Base-by-base conservation (phyloP, 2,329 filamentous ascomycete species). In the Pleurostoma richardsiae region DNA sequence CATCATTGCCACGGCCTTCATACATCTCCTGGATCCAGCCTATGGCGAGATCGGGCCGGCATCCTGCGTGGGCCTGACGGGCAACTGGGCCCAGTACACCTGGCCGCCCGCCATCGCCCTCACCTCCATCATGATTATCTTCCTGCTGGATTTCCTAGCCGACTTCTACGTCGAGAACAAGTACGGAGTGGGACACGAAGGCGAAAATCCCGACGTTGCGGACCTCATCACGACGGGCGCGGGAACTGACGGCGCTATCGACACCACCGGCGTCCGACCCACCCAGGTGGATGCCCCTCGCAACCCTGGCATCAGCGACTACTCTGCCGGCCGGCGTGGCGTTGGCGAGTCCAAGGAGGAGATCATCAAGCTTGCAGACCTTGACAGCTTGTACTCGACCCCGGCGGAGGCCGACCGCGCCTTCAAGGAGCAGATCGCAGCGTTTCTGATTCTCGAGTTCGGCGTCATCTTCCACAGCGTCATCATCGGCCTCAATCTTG, bases 1-100 rank as follows among this genome's bases (percentile, higher is more conserved):
- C 47, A 90, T 90, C 55, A 74, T 90, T 48, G 84, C 86, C 1
- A 90, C 86, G 1, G 85, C 86, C 2, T 90, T 90, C 60, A 87
- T 90, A 50, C 86, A 90, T 70, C 55, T 73, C 57, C 28, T 66
- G 28, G 61, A 59, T 27, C 62, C 63, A 3, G 61, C 63, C 3
- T 56, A 56, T 48, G 48, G 44, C 2, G 49, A 47, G 51, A 65
- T 67, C 40, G 67, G 67, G 3, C 66, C 67, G 0, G 54, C 53
- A 1, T 63, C 63, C 5, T 71, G 68, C 45, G 65, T 70, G 5
- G 68, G 67, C 30, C 53, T 77, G 65, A 79, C 76, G 0, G 74
- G 71, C 1, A 64, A 67, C 40, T 80, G 77, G 71, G 69, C 66
- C 0, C 53, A 64, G 10, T 81, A 76, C 59, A 64, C 70, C 0